Conservation (phyloP, 768 basidiomycete species). For the Xanthoconium purpureum region DNA sequence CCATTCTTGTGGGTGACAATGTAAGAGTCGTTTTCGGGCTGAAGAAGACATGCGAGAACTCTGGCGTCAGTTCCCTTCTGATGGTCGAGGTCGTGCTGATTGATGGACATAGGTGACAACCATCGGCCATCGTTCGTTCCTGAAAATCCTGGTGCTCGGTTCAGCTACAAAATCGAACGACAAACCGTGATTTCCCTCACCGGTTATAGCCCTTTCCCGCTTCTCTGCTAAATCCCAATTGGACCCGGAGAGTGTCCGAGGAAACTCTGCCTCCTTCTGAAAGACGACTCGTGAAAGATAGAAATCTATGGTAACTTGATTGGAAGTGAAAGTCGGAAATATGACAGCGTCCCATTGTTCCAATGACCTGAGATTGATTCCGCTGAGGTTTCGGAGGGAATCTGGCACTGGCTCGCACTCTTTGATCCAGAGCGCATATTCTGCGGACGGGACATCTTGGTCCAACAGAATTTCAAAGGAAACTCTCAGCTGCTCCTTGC, state of each 20-base stretch:
- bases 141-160: slow-evolving; percentile 30
- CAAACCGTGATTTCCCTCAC: background rate
- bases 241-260: slow-evolving; percentile 26
- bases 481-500: background rate
- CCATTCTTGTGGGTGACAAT: background rate
- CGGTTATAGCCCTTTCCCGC: slow-evolving; percentile 4
- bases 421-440: slow-evolving; percentile 1
- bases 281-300: slow-evolving; percentile 17
- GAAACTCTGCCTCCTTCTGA: slow-evolving; percentile 21
- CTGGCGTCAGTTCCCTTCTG: slow-evolving; percentile 42
- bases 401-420: background rate
- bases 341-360: slow-evolving; percentile 7
- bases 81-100: slow-evolving; percentile 22
- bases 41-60: slow-evolving; percentile 26
- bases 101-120: slow-evolving; percentile 32
- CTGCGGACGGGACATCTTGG: background rate
- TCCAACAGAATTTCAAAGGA: background rate
- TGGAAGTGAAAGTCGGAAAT: slow-evolving; percentile 1
- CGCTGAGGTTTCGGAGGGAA: background rate
- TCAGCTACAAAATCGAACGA: background rate
- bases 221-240: slow-evolving; percentile 37
- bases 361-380: slow-evolving; percentile 1
- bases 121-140: slow-evolving; percentile 39
- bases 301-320: slow-evolving; percentile 3
- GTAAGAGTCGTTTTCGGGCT: slow-evolving; percentile 14